These are phyloP conservation scores for Daldinia vernicosa DNA, from an alignment of 495 filamentous ascomycete genomes.

Conservation along the genomic window DNA sequence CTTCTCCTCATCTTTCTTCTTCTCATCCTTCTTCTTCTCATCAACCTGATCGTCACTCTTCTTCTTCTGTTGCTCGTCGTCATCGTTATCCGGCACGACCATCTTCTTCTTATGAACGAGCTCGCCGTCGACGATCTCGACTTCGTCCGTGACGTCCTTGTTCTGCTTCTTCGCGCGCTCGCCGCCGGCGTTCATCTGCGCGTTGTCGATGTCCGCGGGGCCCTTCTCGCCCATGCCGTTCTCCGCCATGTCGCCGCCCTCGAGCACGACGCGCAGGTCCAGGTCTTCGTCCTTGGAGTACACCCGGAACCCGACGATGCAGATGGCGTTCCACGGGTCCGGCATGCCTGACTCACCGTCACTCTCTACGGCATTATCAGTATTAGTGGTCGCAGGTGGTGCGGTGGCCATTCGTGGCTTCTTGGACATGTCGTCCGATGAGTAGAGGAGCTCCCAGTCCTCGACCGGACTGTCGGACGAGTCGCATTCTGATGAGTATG, in stretches of 20 bases:
- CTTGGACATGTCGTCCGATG: conserved; percentile 59
- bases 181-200: conserved; percentile 61
- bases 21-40: conserved; percentile 41
- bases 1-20: conserved; percentile 32
- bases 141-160: conserved; percentile 36
- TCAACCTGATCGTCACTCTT: not conserved
- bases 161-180: conserved; percentile 48
- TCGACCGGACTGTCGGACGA: conserved; percentile 58
- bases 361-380: conserved; percentile 46
- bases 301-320: conserved; percentile 59
- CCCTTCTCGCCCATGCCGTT: conserved; percentile 63
- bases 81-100: conserved; percentile 47
- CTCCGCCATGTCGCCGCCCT: conserved; percentile 58
- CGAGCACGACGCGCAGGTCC: conserved; percentile 58
- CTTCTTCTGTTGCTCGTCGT: conserved; percentile 38
- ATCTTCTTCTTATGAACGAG: conserved; percentile 51
- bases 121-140: conserved; percentile 52
- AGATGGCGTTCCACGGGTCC: conserved; percentile 62
- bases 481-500: conserved; percentile 53
- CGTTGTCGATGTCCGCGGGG: conserved; percentile 58
- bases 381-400: conserved; percentile 36
- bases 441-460: conserved; percentile 62
- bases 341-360: conserved; percentile 59
- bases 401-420: conserved; percentile 53
- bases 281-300: conserved; percentile 60